Evolutionary conservation across 805 yeast genomes (phyloP), one percentile per base, ranked within the genome.

Genomic region (Vanderwaltozyma yarrowii): DNA sequence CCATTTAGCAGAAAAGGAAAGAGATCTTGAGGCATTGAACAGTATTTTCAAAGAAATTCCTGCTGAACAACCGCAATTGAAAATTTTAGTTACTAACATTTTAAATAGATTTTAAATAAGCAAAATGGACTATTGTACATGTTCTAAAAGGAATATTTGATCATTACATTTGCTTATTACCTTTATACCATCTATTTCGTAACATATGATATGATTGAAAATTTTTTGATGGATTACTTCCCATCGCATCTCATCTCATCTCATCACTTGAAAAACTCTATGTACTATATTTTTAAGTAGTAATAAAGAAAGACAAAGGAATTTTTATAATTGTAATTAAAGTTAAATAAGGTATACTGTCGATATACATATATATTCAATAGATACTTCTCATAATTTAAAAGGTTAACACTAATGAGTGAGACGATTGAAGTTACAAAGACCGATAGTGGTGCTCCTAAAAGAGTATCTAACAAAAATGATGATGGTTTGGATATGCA

Each of bases 181-280:
- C n/a, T n/a, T n/a, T n/a, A n/a, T n/a, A n/a, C n/a, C n/a, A n/a
- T n/a, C n/a, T n/a, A n/a, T n/a, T n/a, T 33, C 36, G 36, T 33
- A 5, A 6, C n/a, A 12, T 33, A 14, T 28, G 37, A 34, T 28
- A 20, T 20, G 7, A 15, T 19, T 34, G 41, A 36, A 53, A 53
- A 17, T 70, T 58, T 1, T 45, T 47, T 1, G 84, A 83, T 30
- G 69, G 60, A 30, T 60, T 60, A 2, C 58, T 36, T 45, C n/a
- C 23, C 9, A 49, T 45, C 51, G 44, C 56, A 49, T 50, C 56
- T 35, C 53, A 37, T 46, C 39, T 25, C 44, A 40, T 37, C 31
- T 26, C 36, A 33, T 26, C 36, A 26, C 31, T 21, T 24, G 9
- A 24, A 24, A 24, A 24, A 10, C 23, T 21, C n/a, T n/a, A n/a